Base-by-base conservation (phyloP, 23 red algal species). In the Gracilaria gracilis region DNA sequence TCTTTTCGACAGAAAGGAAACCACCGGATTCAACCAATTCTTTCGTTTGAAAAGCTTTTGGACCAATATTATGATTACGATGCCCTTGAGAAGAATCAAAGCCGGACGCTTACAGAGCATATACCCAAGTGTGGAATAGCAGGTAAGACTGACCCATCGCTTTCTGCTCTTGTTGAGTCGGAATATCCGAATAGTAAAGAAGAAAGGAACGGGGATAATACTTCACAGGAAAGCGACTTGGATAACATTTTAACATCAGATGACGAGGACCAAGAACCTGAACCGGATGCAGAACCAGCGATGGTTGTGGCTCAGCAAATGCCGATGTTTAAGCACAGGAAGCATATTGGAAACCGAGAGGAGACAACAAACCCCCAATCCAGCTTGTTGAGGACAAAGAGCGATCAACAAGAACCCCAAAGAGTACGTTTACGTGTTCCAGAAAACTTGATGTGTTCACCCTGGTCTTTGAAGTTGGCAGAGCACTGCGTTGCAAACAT, bases 371-470 rank as follows among this genome's bases (percentile, higher is more conserved):
- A 29, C 9, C 8, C 59, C 23, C 3, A 62, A 9, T 16, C 23
- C 24, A 19, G 27, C n/a, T 9, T 29, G 19, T 58, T 58, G 14
- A 27, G 25, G 33, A 24, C 6, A 32, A 31, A 58, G 55, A 58
- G 61, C 9, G 4, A 32, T 6, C 4, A 65, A 32, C 64, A 14
- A 14, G 32, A 36, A 34, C 32, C 64, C 11, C 64, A 71, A 9
- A 57, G 73, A 50, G 24, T 87, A 67, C 51, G 31, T 47, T 57
- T 86, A 23, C 64, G 69, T 75, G 64, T 71, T 58, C 84, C 84
- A 6, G 64, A 87, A 74, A 87, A 75, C 51, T 27, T 87, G 13
- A 61, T 87, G 40, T 87, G 84, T 32, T 49, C 84, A 15, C 46
- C 67, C 4, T 87, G 66, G 84, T 53, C 42, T 76, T 51, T 87